Base-by-base conservation (phyloP, 228 moss, liverwort and hornwort genomes). In the Sphagnum fallax region DNA sequence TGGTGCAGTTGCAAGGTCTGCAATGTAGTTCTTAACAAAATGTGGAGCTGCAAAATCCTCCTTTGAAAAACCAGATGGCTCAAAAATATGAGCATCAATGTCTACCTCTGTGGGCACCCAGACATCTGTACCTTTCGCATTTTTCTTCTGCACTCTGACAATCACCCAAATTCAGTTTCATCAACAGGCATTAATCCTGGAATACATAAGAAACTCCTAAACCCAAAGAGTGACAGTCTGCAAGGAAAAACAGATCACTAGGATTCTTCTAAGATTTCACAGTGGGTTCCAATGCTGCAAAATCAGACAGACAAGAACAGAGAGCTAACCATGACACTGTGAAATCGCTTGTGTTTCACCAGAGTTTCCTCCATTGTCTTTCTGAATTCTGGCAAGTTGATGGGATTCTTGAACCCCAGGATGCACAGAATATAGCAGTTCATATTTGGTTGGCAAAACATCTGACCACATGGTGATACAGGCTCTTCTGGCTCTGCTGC, bases 61-160 rank as follows among this genome's bases (percentile, higher is more conserved):
- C 5, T 69, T 47, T 65, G 83, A 72, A 52, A 84, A 65, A 4
- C 75, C 60, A 10, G 8, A 12, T 55, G 16, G 69, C 48, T 80
- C 77, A 16, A 77, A 60, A 0, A 84, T 80, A 50, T 84, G 83
- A 59, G 75, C 70, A 58, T 84, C 66, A n/a, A 84, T 75, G 52
- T 68, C 55, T 12, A 55, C 55, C 55, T 55, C 55, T 55, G 55
- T 55, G 9, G 9, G 55, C 55, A 55, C 55, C 55, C 55, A 55
- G 9, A 55, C 55, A 55, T 55, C 55, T 55, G 12, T 55, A 8
- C 55, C 55, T 12, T 55, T 8, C 55, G 0, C 12, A 12, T 55
- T 55, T 12, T 55, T 55, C 55, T 55, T 55, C 55, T 55, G 55
- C 55, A 55, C 12, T 8, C 9, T 55, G 55, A 12, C 55, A 55